Percentiles rank a stretch among this genome's conserved stretches.
These are phyloP conservation scores for Rosellinia necatrix DNA, from an alignment of 2,329 filamentous ascomycete genomes.

Conservation along the genomic window DNA sequence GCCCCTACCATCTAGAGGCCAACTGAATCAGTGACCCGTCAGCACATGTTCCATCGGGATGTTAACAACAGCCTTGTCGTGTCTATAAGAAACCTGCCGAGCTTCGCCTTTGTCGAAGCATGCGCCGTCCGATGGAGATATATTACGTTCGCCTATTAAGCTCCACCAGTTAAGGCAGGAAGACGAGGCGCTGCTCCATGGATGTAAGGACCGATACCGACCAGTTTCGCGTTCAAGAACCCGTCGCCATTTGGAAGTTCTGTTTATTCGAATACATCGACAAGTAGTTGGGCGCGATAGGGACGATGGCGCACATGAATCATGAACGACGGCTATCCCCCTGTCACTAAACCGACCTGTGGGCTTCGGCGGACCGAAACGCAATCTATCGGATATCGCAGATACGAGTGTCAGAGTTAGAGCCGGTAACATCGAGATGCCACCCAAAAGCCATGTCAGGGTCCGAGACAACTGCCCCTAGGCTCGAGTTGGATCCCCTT, in stretches of 20 bases:
- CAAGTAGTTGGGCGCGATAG: neutral
- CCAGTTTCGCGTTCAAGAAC: neutral
- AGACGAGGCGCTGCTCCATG: neutral
- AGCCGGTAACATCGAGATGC: neutral
- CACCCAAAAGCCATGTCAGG: too few species aligned
- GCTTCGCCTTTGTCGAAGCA: neutral
- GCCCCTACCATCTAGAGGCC: neutral
- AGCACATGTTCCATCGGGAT: neutral
- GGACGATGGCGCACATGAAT: neutral
- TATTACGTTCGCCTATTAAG: neutral
- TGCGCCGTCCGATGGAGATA: neutral
- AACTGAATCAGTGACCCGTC: neutral
- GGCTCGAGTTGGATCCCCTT: too few species aligned
- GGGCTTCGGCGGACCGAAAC: neutral
- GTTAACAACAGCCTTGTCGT: neutral
- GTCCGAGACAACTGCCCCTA: too few species aligned
- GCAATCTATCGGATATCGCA: neutral
- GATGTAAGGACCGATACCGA: neutral
- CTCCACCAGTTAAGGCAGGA: too few species aligned
- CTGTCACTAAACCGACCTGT: neutral
- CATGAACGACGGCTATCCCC: neutral
- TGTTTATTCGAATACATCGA: neutral
- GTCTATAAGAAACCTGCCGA: neutral
- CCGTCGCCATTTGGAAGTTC: neutral
- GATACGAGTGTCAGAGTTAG: neutral